A percentile compares a stretch with the other conserved stretches of the same genome.
Evolutionary conservation across 257 asterid genomes (phyloP).

Genomic region (Capsicum rhomboideum): DNA sequence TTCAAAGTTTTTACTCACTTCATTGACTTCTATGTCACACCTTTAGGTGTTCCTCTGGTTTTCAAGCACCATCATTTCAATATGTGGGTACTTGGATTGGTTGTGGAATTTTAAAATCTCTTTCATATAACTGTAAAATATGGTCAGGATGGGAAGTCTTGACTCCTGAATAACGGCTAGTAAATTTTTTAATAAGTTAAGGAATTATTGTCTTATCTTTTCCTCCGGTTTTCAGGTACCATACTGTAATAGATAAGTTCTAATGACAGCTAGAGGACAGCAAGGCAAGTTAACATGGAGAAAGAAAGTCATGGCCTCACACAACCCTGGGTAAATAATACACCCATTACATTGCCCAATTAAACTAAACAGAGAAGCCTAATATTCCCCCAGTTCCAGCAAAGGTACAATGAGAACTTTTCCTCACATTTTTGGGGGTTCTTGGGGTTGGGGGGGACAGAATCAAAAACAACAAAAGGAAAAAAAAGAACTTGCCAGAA

Average conservation of each 20-base stretch:
- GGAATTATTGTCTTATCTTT: neutral
- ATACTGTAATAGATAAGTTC: neutral
- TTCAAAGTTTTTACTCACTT: neutral
- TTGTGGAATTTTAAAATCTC: neutral
- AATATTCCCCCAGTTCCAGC: neutral
- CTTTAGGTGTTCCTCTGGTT: neutral
- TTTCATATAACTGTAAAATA: neutral
- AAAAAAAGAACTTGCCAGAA: conserved; percentile 35
- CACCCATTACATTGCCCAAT: neutral
- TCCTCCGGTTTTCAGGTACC: neutral
- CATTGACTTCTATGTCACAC: neutral
- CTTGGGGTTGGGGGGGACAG: neutral
- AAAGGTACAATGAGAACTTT: neutral
- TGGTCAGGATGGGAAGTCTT: neutral
- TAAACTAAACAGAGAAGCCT: neutral
- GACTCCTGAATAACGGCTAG: neutral
- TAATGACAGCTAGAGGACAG: neutral
- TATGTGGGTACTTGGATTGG: neutral
- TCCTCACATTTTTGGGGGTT: neutral
- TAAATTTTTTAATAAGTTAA: neutral
- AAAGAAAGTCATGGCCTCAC: neutral
- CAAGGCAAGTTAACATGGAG: neutral
- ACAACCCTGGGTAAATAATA: neutral
- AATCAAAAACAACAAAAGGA: neutral
- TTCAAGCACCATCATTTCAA: neutral